These are phyloP conservation scores for Cadophora sp. DNA, from an alignment of 2,329 filamentous ascomycete species.

Conservation along the genomic window DNA sequence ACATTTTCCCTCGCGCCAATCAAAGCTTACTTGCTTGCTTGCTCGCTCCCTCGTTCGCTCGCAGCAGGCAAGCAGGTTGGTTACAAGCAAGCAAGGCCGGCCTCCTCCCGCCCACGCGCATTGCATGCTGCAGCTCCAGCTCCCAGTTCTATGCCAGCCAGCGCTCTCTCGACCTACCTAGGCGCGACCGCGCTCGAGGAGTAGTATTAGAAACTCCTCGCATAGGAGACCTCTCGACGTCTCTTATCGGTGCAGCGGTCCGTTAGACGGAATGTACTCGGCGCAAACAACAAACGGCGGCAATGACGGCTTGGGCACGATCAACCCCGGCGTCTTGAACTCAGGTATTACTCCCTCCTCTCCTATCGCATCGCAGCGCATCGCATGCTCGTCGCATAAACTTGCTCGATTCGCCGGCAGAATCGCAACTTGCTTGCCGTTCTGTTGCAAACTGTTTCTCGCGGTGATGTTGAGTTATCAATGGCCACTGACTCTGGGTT, in stretches of 20 bases:
- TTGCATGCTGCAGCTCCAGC: slow-evolving; percentile 27
- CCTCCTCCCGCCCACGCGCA: slow-evolving; percentile 22
- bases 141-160: slow-evolving; percentile 25
- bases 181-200: slow-evolving; percentile 39
- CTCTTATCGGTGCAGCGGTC: slow-evolving; percentile 52
- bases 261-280: slow-evolving; percentile 55
- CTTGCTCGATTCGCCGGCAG: slow-evolving; percentile 27
- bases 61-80: slow-evolving; percentile 12
- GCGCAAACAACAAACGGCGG: slow-evolving; percentile 67
- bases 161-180: slow-evolving; percentile 28
- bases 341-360: slow-evolving; percentile 62
- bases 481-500: slow-evolving; percentile 34
- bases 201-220: slow-evolving; percentile 28
- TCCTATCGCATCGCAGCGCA: slow-evolving; percentile 29
- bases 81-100: slow-evolving; percentile 18
- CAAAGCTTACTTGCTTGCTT: too few relatives aligned
- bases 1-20: slow-evolving; percentile 18
- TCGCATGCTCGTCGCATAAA: slow-evolving; percentile 34
- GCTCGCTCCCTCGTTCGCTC: not conserved
- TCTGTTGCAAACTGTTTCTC: slow-evolving; percentile 25
- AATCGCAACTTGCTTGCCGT: slow-evolving; percentile 22
- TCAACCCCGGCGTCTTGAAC: slow-evolving; percentile 88
- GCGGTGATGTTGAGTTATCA: slow-evolving; percentile 38
- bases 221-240: slow-evolving; percentile 33
- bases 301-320: slow-evolving; percentile 65